phyloP scores from a whole-genome alignment of 1,139 yeast genomes.

The Debaryomycetaceae sp. region DNA sequence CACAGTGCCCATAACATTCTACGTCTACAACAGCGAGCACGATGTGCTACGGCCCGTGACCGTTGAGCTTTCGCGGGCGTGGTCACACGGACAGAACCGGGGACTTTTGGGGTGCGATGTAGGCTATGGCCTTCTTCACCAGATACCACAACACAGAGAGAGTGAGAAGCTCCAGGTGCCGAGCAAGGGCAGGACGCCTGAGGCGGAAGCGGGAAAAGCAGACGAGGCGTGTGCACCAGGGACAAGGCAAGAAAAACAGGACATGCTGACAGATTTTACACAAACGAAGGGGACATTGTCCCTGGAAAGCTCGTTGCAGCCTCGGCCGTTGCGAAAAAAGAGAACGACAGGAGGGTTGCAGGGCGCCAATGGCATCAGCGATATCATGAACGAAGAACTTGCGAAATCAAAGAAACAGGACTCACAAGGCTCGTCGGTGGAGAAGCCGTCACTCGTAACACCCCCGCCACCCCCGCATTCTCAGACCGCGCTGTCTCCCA shows the following conservation, averaged over 20 bases:
- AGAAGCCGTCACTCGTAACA: conserved; percentile 12
- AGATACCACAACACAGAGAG: too few relatives aligned
- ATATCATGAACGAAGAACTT: conserved; percentile 37
- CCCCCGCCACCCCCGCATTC: conserved; percentile 26
- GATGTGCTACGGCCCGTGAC: conserved; percentile 82
- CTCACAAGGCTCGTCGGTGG: conserved; percentile 5
- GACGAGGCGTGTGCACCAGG: too few relatives aligned
- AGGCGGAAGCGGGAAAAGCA: too few relatives aligned
- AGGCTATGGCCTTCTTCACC: conserved; percentile 82
- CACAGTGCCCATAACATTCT: conserved; percentile 39
- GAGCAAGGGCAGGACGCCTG: too few relatives aligned
- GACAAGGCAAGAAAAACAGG: too few relatives aligned
- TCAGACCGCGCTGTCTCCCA: too few relatives aligned
- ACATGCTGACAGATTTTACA: too few relatives aligned
- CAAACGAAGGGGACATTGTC: too few relatives aligned
- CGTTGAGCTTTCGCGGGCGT: conserved; percentile 38
- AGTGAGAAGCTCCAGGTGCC: too few relatives aligned
- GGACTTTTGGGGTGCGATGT: conserved; percentile 92
- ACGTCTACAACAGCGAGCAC: conserved; percentile 81
- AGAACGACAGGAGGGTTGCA: conserved; percentile 19
- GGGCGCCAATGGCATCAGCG: conserved; percentile 21
- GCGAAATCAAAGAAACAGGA: conserved; percentile 32
- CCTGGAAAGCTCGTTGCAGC: too few relatives aligned
- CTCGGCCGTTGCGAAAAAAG: conserved; percentile 14
- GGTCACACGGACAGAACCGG: conserved; percentile 43